These are phyloP conservation scores for Phytophthora litchii DNA, from an alignment of 352 stramenopile genomes.

Conservation along the genomic window DNA sequence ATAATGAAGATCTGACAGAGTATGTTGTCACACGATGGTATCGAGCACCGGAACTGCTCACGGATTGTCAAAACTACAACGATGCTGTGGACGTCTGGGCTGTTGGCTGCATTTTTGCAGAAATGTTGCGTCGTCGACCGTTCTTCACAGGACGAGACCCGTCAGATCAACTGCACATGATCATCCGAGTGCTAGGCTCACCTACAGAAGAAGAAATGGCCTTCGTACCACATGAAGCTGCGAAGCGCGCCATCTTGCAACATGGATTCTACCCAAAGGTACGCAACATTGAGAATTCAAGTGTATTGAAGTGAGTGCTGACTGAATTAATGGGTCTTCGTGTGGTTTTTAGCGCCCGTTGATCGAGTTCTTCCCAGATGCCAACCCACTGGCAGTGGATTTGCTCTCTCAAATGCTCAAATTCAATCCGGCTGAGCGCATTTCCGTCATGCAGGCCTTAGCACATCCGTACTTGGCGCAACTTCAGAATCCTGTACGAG, in stretches of 20 bases:
- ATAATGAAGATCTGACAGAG: slow-evolving; percentile 85
- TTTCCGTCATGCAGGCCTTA: slow-evolving; percentile 92
- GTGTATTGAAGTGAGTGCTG: neutral
- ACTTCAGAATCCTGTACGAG: slow-evolving; percentile 88
- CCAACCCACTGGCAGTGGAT: slow-evolving; percentile 83
- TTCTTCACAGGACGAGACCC: slow-evolving; percentile 85
- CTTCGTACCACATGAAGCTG: slow-evolving; percentile 96
- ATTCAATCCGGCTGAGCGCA: slow-evolving; percentile 94
- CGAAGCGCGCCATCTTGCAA: slow-evolving; percentile 83
- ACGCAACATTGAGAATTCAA: neutral
- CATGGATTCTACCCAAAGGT: slow-evolving; percentile 88
- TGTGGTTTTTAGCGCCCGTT: slow-evolving; percentile 53
- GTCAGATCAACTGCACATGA: slow-evolving; percentile 88
- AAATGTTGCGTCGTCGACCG: slow-evolving; percentile 96
- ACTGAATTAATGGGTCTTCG: neutral
- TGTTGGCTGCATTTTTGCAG: slow-evolving; percentile 99
- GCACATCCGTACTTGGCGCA: slow-evolving; percentile 90
- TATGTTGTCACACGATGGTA: slow-evolving; percentile 96
- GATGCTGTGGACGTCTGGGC: slow-evolving; percentile 96
- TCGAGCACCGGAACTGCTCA: slow-evolving; percentile 84
- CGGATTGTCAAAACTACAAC: slow-evolving; percentile 96
- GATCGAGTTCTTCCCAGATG: slow-evolving; percentile 86
- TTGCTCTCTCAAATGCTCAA: slow-evolving; percentile 92
- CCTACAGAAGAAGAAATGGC: slow-evolving; percentile 94
- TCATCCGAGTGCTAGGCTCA: slow-evolving; percentile 92